Base-by-base conservation (phyloP, 257 asterid species). In the Primulina eburnea region DNA sequence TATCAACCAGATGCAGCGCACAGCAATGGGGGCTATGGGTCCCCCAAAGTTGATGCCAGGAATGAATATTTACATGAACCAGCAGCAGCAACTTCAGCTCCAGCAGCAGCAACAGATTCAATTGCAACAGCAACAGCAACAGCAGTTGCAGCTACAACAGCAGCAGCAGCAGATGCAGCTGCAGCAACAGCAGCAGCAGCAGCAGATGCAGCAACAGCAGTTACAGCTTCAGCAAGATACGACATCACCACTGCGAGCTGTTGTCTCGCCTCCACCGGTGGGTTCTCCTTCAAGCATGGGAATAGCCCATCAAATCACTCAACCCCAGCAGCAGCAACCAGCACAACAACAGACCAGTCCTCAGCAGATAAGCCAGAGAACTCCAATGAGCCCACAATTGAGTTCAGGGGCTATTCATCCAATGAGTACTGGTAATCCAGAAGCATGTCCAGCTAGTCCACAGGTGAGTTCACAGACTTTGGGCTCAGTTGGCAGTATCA, bases 381-480 rank as follows among this genome's bases (percentile, higher is more conserved):
- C 96, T 47, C 96, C 99, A 1, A 84, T 88, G 95, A 94, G 97
- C 85, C 99, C 97, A 69, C 99, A 94, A 47, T 76, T 94, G 65
- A 94, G 97, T 80, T 91, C 96, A 4, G 99, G 99, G 73, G 89
- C 88, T 69, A 85, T 90, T 53, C 96, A 90, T 71, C 73, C 88
- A 10, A 74, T 84, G 79, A 79, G 68, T 64, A 82, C 85, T 59
- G 87, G 81, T 69, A 90, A 90, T 69, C 84, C 87, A 28, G 99
- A 93, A 78, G 90, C 92, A 60, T 85, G 95, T 62, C 99, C 97
- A 4, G 86, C 96, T 20, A 93, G 99, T 78, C 99, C 99, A 34
- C 99, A 93, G 83, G 73, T 89, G 83, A 90, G 97, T 70, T 90
- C 96, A 11, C 98, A 90, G 84, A 92, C 98, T 20, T 38, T 90